phyloP scores from a whole-genome alignment of 2,329 filamentous ascomycete species.

The Xylariaceae sp. region DNA sequence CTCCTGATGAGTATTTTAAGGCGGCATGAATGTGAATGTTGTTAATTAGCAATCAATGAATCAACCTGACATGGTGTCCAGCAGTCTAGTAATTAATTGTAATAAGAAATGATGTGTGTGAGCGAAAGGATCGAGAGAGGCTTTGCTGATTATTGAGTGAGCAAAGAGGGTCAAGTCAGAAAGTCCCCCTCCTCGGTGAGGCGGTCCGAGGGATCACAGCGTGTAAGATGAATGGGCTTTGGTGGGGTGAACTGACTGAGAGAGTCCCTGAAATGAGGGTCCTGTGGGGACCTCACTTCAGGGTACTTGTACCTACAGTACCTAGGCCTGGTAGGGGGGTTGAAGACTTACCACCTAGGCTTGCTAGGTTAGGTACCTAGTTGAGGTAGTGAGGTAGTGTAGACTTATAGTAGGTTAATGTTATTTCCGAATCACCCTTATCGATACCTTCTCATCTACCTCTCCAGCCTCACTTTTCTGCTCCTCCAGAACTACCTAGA shows the following conservation, averaged over 20 bases:
- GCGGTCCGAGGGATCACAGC: background rate
- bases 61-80: slow-evolving; percentile 17
- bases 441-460: too few relatives aligned
- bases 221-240: background rate
- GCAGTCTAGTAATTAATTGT: background rate
- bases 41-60: background rate
- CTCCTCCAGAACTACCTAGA: too few relatives aligned
- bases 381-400: too few relatives aligned
- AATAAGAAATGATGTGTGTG: too few relatives aligned
- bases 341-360: too few relatives aligned
- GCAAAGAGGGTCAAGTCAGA: background rate
- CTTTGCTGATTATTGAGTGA: background rate
- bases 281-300: background rate
- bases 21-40: slow-evolving; percentile 27
- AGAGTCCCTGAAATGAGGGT: background rate
- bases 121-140: too few relatives aligned
- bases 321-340: too few relatives aligned
- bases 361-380: too few relatives aligned
- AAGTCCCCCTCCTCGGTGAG: background rate
- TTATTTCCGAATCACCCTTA: too few relatives aligned
- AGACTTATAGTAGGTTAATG: too few relatives aligned
- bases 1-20: slow-evolving; percentile 12
- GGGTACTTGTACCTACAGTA: too few relatives aligned
- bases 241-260: background rate
- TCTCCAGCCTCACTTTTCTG: too few relatives aligned